phyloP scores from a whole-genome alignment of 768 basidiomycete species.

The Suillus occidentalis region DNA sequence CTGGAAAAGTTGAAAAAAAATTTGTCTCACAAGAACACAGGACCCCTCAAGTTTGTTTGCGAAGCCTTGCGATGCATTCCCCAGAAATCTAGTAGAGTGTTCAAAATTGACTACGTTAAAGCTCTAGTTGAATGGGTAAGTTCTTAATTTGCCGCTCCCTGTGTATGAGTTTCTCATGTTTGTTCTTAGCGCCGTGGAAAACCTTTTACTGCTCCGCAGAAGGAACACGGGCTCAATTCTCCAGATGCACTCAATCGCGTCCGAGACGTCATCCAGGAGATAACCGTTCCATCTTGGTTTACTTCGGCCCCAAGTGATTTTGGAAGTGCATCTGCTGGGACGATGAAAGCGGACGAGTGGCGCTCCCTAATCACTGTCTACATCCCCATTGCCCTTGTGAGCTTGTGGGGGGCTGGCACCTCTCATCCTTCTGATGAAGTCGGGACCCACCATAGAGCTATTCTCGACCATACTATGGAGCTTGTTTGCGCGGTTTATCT shows the following conservation, averaged over 20 bases:
- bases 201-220: not conserved
- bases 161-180: not conserved
- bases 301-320: constrained; percentile 15
- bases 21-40: not conserved
- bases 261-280: not conserved
- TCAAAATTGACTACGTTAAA: not conserved
- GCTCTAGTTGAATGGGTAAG: not conserved
- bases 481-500: constrained; percentile 26
- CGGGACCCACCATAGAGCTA: not conserved
- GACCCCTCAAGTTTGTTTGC: not conserved
- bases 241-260: not conserved
- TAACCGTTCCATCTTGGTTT: constrained; percentile 15
- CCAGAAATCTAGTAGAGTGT: not conserved
- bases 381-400: constrained; percentile 33
- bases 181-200: not conserved
- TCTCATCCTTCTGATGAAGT: constrained; percentile 6
- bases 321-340: constrained; percentile 21
- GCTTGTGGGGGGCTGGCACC: constrained; percentile 25
- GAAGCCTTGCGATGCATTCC: not conserved
- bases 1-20: not conserved
- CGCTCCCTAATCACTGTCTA: constrained; percentile 27
- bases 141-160: not conserved
- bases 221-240: not conserved
- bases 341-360: constrained; percentile 39
- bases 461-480: constrained; percentile 28